phyloP scores from a whole-genome alignment of 805 yeast species.

The Candida cerambycidarum region DNA sequence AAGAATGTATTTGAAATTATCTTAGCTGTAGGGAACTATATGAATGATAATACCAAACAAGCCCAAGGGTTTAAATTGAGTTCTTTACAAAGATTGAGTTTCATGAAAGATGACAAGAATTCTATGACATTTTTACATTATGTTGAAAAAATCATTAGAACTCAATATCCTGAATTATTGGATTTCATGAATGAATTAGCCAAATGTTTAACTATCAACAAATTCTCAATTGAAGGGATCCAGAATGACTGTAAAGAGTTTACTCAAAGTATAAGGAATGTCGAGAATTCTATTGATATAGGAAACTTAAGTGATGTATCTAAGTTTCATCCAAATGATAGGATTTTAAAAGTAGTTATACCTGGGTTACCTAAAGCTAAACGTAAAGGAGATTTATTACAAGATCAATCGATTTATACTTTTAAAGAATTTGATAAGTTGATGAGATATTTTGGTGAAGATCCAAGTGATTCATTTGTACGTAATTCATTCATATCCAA shows the following conservation, averaged over 20 bases:
- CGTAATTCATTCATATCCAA: constrained; percentile 62
- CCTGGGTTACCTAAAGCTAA: constrained; percentile 57
- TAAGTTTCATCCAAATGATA: constrained; percentile 66
- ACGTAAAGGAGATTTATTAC: constrained; percentile 49
- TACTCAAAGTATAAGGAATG: constrained; percentile 48
- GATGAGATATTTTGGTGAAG: constrained; percentile 75
- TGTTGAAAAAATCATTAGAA: constrained; percentile 66
- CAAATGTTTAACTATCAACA: constrained; percentile 53
- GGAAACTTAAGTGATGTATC: constrained; percentile 67
- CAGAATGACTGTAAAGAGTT: constrained; percentile 60
- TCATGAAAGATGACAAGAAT: constrained; percentile 69
- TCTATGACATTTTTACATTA: constrained; percentile 72
- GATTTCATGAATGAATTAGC: constrained; percentile 60
- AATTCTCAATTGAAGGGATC: constrained; percentile 62
- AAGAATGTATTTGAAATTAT: constrained; percentile 62
- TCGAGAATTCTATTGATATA: constrained; percentile 52
- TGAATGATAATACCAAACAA: constrained; percentile 69
- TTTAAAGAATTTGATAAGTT: constrained; percentile 53
- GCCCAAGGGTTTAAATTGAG: constrained; percentile 71
- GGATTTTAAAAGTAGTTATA: constrained; percentile 51
- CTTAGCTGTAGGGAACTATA: constrained; percentile 72
- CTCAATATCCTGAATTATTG: constrained; percentile 63
- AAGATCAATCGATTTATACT: constrained; percentile 51
- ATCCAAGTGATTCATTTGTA: constrained; percentile 52
- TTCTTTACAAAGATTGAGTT: constrained; percentile 66